These are phyloP conservation scores for Paramecium caudatum DNA, from an alignment of 73 alveolate genomes.

Conservation along the genomic window DNA sequence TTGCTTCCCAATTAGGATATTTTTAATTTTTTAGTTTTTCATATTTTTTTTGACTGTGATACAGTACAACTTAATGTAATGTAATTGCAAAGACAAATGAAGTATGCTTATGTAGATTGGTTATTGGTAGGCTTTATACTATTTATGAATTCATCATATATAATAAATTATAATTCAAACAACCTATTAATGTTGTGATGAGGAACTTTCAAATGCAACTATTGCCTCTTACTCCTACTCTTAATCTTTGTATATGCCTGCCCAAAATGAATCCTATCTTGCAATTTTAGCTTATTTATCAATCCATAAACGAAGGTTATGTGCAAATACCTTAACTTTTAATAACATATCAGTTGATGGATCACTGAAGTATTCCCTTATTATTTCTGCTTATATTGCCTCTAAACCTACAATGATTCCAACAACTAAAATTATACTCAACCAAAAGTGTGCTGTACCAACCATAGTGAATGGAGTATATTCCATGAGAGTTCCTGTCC, in stretches of 20 bases:
- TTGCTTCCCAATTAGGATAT: not conserved
- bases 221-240: not conserved
- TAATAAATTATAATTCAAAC: too few species aligned
- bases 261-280: conserved; percentile 47
- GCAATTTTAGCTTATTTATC: not conserved
- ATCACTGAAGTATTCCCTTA: conserved; percentile 12
- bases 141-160: too few species aligned
- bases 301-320: not conserved
- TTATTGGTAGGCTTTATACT: too few species aligned
- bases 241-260: conserved; percentile 5
- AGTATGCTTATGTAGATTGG: not conserved
- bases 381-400: not conserved
- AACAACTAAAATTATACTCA: not conserved
- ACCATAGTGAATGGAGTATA: conserved; percentile 69
- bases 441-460: conserved; percentile 53
- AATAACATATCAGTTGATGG: not conserved
- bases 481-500: conserved; percentile 62
- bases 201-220: too few species aligned
- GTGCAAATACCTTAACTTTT: not conserved
- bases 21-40: not conserved
- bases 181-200: too few species aligned
- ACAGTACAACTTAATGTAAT: not conserved
- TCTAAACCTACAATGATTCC: conserved; percentile 27
- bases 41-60: not conserved
- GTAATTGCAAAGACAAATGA: not conserved